Evolutionary conservation across 257 asterid genomes (phyloP), one percentile per base, ranked within the genome.

Genomic region (Rhazya stricta): DNA sequence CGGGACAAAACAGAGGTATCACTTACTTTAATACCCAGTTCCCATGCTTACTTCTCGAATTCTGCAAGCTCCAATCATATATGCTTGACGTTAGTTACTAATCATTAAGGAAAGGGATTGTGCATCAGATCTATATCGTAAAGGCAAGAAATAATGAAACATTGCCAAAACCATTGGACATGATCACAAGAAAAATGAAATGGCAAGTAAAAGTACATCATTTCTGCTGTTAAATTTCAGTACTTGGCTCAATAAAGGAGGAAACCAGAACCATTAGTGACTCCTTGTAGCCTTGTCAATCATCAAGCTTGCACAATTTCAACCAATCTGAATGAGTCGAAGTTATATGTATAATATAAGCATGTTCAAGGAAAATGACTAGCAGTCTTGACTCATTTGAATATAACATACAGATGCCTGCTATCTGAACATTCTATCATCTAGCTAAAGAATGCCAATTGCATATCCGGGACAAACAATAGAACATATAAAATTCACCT

Each of bases 1-100:
- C 61, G 82, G 78, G 82, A 80, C 62, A 83, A 80, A 77, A 83
- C 83, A 68, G 73, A 71, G 53, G 66, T 74, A 79, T 80, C 84
- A 90, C 98, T 91, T 91, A 89, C 97, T 90, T 90, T 82, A 85
- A 39, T 80, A 89, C 86, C 96, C 87, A 79, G 76, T 87, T 76
- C 82, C 76, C 78, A 51, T 83, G 83, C 83, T 82, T 85, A 19
- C 66, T 61, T 78, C 81, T 86, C 72, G 73, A 80, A 82, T 78
- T 82, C 97, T 91, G 92, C 85, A 81, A 72, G 79, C 48, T 79
- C 76, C 81, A 83, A 80, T 36, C 57, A 18, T 29, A 19, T 68
- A 73, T 65, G 34, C 42, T 32, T 8, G 42, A 74, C 39, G 50
- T 69, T 58, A 78, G 76, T 70, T 41, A 34, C 63, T 37, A 16